Evolutionary conservation across 768 basidiomycete species (phyloP), one percentile per base, ranked within the genome.

Genomic region (Tricholoma saponaceum): DNA sequence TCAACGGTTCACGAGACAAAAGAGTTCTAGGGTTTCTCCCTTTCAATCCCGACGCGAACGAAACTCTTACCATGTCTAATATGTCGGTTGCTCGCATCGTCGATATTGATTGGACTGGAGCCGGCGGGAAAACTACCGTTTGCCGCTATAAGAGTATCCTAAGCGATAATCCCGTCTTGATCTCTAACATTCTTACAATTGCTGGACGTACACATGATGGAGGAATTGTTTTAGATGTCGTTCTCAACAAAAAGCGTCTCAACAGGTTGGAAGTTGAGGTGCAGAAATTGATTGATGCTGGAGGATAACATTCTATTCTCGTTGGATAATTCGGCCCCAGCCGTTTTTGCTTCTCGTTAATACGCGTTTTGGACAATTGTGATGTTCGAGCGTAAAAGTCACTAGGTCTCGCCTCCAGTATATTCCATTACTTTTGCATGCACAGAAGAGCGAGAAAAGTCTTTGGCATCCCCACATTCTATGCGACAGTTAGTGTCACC

Each of bases 41-140:
- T 0, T 66, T 65, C 9, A 70, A 72, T 46, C 72, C 70, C 0
- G 59, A 60, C 20, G 75, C 73, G 6, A 58, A 74, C 26, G 76
- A 77, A 52, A 73, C 71, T 0, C 55, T 79, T 14, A 59, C 69
- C 2, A 33, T 78, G 0, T 76, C 74, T 30, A 76, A 78, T 57
- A 74, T 77, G 18, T 76, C 75, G 23, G 72, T 72, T 6, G 74
- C 74, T 12, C 69, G 74, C 16, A 77, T 76, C 32, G 41, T 77
- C 10, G 75, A 77, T 47, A 56, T 73, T 3, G 75, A 77, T 53
- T 77, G 76, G 77, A 69, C 62, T 13, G 49, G 66, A 2, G 53
- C 72, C 3, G 75, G 76, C 2, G 70, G 67, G 1, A 60, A 60
- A 41, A 63, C 64, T 35, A 78, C 76, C 0, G 20, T 77, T 6